A percentile compares a stretch with the other conserved stretches of the same genome.
These are phyloP conservation scores for Fonsecaea pugnacius DNA, from an alignment of 2,329 filamentous ascomycete genomes.

Conservation along the genomic window DNA sequence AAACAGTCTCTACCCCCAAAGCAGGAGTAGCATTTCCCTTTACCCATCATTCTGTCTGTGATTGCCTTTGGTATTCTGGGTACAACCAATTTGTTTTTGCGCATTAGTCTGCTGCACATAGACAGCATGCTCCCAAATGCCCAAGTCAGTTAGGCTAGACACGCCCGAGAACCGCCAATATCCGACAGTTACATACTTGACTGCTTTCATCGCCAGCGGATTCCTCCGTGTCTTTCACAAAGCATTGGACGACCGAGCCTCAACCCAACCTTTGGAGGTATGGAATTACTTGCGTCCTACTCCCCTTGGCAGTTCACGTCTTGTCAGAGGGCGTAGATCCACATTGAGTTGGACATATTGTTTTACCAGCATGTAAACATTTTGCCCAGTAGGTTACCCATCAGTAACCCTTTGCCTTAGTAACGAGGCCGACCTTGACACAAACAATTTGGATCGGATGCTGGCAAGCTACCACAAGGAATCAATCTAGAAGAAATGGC, in stretches of 20 bases:
- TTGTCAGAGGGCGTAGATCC: conserved; percentile 22
- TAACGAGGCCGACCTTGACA: background rate
- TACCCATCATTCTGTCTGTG: background rate
- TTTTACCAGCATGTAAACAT: conserved; percentile 9
- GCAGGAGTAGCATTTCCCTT: background rate
- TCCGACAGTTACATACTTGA: conserved; percentile 15
- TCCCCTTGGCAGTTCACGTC: conserved; percentile 21
- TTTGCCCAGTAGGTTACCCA: background rate
- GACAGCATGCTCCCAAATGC: background rate
- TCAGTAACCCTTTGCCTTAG: background rate
- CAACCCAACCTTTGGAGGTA: conserved; percentile 21
- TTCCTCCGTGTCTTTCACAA: conserved; percentile 22
- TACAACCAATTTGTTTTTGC: background rate
- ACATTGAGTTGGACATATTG: background rate
- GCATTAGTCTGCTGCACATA: background rate
- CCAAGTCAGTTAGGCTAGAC: background rate
- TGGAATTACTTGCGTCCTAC: conserved; percentile 7
- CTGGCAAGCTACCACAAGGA: background rate
- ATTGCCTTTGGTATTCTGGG: background rate
- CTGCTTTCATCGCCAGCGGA: conserved; percentile 12
- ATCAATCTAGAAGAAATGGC: conserved; percentile 5
- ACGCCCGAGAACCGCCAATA: conserved; percentile 16
- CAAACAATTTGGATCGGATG: background rate
- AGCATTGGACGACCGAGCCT: conserved; percentile 4
- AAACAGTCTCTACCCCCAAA: background rate